Conservation (phyloP, 2,329 filamentous ascomycete species). For the Nemania diffusa region DNA sequence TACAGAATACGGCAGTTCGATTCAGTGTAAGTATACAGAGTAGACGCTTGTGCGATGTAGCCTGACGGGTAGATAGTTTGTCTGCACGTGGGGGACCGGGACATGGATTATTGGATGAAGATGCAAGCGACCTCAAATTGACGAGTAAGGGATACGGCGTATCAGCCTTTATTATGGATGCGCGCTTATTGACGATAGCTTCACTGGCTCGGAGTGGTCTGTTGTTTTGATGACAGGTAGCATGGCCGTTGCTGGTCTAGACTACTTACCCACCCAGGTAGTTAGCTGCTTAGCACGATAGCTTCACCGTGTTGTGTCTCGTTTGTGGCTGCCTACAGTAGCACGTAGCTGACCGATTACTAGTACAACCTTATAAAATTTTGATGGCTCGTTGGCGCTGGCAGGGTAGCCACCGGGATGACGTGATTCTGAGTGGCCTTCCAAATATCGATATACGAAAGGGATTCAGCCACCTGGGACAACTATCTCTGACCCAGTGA, state of each 20-base stretch:
- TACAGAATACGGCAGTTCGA: no score
- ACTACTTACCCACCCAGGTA: background rate
- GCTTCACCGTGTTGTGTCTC: background rate
- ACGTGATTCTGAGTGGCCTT: slow-evolving; percentile 14
- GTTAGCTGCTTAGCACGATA: background rate
- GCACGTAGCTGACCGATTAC: background rate
- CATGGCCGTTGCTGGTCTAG: background rate
- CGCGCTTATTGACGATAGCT: slow-evolving; percentile 11
- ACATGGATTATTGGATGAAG: background rate
- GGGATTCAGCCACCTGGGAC: slow-evolving; percentile 18
- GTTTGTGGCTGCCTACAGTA: background rate
- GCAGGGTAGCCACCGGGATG: background rate
- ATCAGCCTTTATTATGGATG: background rate
- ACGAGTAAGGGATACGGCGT: background rate
- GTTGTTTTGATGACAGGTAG: background rate
- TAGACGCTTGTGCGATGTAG: no score
- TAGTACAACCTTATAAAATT: background rate
- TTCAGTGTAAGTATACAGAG: no score
- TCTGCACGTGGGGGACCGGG: slow-evolving; percentile 25
- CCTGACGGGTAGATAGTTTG: background rate
- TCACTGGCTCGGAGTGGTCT: background rate
- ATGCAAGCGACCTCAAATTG: background rate
- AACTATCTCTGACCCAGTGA: background rate
- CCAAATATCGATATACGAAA: slow-evolving; percentile 2
- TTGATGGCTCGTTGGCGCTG: background rate